Evolutionary conservation across 192 early-diverging fungal genomes (phyloP), one percentile per base, ranked within the genome.

Genomic region (Neocallimastix lanati): DNA sequence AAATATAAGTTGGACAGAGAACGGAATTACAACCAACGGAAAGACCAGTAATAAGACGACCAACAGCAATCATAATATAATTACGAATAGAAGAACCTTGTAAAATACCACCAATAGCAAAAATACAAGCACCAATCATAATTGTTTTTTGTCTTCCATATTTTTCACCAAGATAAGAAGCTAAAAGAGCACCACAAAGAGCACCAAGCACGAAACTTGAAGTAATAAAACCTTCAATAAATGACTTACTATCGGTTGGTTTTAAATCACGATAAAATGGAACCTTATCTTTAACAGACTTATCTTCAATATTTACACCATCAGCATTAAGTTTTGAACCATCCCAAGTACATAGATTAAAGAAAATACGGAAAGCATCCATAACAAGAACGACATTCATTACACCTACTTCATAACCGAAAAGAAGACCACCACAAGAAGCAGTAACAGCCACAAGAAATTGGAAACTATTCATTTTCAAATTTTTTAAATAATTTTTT

Each of bases 1-100:
- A 80, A 28, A 80, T 80, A 80, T 80, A 80, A 28, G 80, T 28
- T 80, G 80, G 80, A 28, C 78, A 77, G 12, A 80, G 4, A 77
- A 80, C 80, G 12, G 4, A 3, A 28, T 80, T 77, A 29, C 78
- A 28, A 79, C 80, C 80, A 40, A 80, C 80, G 12, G 28, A 79
- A 40, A 80, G 80, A 29, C 80, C 80, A 28, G 80, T 12, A 29
- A 80, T 78, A 40, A 78, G 28, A 28, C 80, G 28, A 29, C 78
- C 80, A 77, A 80, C 3, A 40, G 78, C 80, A 35, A 35, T 35
- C 5, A 80, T 7, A 28, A 77, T 3, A 12, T 7, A 28, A 28
- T 12, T 28, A 28, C 78, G 28, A 80, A 12, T 7, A 80, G 80
- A 80, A 40, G 12, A 12, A 29, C 80, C 80, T 80, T 80, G 80